Evolutionary conservation across 2,329 filamentous ascomycete genomes (phyloP), one percentile per base, ranked within the genome.

Genomic region (Fusarium nurragi): DNA sequence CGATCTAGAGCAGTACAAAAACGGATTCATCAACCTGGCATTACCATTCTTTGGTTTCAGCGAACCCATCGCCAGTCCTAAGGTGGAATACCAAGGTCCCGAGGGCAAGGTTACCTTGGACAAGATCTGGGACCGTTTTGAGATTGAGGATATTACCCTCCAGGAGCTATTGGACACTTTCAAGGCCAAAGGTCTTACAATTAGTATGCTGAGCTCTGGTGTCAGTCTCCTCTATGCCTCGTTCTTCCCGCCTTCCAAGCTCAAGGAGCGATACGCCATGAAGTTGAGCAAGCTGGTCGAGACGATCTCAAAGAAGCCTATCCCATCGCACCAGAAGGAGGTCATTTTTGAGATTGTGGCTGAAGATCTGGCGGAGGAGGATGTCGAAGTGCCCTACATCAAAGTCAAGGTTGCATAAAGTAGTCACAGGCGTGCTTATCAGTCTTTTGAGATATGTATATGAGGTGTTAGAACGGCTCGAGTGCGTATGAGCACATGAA

Each of bases 1-100:
- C n/a, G 93, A 98, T 71, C 90, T 97, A 67, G 95, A 98, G 80
- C 92, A 98, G 79, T 99, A 96, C 88, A 98, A 98, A 87, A 99
- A 99, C 75, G 95, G 95, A 16, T 99, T 99, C 78, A 85, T 98
- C 80, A 99, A 99, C 80, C 81, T 99, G 69, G 95, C 95, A 2
- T 82, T 99, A 65, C 95, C 95, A 1, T 98, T 99, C 86, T 97
- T 99, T 71, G 94, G 94, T 36, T 99, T 99, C 86, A 97, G 93
- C 74, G 95, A 99, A 80, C 95, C 95, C 4, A 96, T 99, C 71
- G 89, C 89, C 6, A 97, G 93, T 70, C 93, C 94, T 26, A 98
- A 97, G 85, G 92, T 94, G 66, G 92, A 88, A 72, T 99, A 98
- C 80, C 82, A 88, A 75, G 91, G 93, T 21, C 90, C 89, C 49